Base-by-base conservation (phyloP, 1,139 yeast species). In the Hyphopichia pseudoburtonii region DNA sequence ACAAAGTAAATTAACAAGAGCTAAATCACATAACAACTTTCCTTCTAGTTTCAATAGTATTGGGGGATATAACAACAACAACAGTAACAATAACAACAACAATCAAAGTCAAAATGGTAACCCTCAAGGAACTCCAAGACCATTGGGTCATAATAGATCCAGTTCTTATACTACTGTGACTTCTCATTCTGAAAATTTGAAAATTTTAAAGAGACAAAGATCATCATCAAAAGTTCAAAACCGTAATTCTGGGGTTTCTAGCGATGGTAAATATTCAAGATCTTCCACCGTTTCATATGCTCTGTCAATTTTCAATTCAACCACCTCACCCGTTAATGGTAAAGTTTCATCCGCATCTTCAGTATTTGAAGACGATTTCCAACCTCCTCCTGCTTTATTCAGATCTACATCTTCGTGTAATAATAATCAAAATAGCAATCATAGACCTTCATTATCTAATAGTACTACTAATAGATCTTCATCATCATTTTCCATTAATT, bases 1-100 rank as follows among this genome's bases (percentile, higher is more conserved):
- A 43, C 83, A 78, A 44, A 62, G 70, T 34, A 80, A 80, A 52
- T 60, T 73, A 45, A 62, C 70, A 15, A 46, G 73, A 37, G 72
- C 73, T 25, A 64, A 63, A 40, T 59, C 65, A 10, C 59, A 56
- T 44, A 60, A 55, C 39, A 60, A 55, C 32, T 57, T 52, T 36
- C 43, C 47, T 47, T n/a, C 4, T 10, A n/a, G n/a, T n/a, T n/a
- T n/a, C n/a, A n/a, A n/a, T n/a, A n/a, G n/a, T n/a, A n/a, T n/a
- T n/a, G n/a, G n/a, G n/a, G n/a, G n/a, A 15, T 3, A 14, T 17
- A 28, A 22, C 32, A 28, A 12, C 30, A 23, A 19, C 27, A 17
- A 17, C 34, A 19, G 33, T 30, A 12, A n/a, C 8, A 30, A n/a
- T 7, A 30, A 12, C 7, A 10, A 8, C n/a, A n/a, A n/a, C n/a